Conservation (phyloP, 768 basidiomycete species). For the Podaxis carcinomalis region DNA sequence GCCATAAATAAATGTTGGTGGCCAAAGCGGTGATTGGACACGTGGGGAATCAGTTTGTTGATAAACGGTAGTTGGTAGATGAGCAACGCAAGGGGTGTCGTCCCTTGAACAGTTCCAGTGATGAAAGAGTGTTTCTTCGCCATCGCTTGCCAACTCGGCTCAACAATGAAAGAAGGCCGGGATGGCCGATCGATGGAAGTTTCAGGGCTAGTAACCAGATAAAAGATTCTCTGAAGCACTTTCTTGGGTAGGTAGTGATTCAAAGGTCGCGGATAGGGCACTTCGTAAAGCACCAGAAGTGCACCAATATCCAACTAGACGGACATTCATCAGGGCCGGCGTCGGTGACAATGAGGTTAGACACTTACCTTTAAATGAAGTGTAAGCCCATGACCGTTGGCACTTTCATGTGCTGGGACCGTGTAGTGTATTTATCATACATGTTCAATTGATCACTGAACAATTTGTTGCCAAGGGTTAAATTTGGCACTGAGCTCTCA, state of each 20-base stretch:
- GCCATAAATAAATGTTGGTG: no score
- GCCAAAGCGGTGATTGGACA: no score
- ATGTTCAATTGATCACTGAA: no score
- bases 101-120: background rate
- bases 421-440: no score
- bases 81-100: background rate
- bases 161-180: background rate
- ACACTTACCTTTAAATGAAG: no score
- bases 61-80: background rate
- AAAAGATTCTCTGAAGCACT: background rate
- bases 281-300: background rate
- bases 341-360: no score
- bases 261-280: background rate
- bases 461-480: no score
- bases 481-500: no score
- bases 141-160: background rate
- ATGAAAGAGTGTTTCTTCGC: background rate
- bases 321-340: no score
- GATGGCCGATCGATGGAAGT: background rate
- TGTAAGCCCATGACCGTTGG: no score
- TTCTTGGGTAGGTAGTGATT: background rate
- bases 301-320: background rate
- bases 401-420: no score
- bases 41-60: no score
- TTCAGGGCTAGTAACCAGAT: background rate